phyloP scores from a whole-genome alignment of 2,329 filamentous ascomycete species.

The Aspergillus brunneoviolaceus region DNA sequence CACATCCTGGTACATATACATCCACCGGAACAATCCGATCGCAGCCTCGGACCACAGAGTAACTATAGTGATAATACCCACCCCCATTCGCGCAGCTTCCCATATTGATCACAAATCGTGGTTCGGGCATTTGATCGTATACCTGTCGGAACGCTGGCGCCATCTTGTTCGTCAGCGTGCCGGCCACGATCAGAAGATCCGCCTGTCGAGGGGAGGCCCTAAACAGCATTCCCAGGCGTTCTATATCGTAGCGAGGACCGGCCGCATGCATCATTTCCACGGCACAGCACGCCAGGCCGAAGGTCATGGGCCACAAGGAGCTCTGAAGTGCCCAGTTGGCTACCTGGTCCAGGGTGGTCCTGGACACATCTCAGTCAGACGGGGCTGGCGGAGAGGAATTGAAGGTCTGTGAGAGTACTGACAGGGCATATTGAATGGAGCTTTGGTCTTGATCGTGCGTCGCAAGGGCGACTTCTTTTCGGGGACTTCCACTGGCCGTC shows the following conservation, averaged over 20 bases:
- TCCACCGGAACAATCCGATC: conserved; percentile 82
- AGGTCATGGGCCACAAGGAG: conserved; percentile 89
- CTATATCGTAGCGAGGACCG: conserved; percentile 60
- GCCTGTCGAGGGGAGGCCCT: conserved; percentile 82
- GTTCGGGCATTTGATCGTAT: conserved; percentile 95
- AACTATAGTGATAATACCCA: conserved; percentile 87
- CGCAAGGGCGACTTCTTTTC: too few relatives aligned
- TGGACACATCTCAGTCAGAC: too few relatives aligned
- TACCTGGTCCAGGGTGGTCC: conserved; percentile 56
- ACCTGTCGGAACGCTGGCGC: conserved; percentile 84
- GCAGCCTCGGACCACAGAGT: conserved; percentile 73
- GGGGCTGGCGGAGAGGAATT: too few relatives aligned
- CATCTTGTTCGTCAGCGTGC: conserved; percentile 96
- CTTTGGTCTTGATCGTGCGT: too few relatives aligned
- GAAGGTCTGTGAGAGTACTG: too few relatives aligned
- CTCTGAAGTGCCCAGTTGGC: conserved; percentile 86
- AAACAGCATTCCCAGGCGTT: conserved; percentile 48
- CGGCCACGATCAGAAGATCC: conserved; percentile 91
- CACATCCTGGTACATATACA: conserved; percentile 77
- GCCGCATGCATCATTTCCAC: conserved; percentile 91
- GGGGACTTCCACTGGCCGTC: too few relatives aligned
- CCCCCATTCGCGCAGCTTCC: conserved; percentile 82
- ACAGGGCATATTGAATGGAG: too few relatives aligned
- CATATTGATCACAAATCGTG: conserved; percentile 85
- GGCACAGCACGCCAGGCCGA: conserved; percentile 86